Conservation (phyloP, 2,329 filamentous ascomycete genomes). For the Pseudocercospora macadamiae region DNA sequence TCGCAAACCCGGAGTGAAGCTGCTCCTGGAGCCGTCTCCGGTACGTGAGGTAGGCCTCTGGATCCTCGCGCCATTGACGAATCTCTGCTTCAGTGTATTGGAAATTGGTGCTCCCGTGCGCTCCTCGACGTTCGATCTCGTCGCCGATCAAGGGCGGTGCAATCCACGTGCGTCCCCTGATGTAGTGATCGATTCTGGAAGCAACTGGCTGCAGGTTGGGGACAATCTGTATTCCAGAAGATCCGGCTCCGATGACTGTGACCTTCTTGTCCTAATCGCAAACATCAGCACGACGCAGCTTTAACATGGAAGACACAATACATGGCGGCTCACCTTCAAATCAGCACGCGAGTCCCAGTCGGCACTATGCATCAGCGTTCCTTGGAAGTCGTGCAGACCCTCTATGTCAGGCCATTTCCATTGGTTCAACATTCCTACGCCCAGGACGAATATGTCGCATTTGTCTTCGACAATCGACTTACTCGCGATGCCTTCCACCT, state of each 20-base stretch:
- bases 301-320: no score
- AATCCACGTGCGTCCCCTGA: not conserved
- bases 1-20: no score
- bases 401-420: slow-evolving; percentile 36
- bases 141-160: no score
- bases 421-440: slow-evolving; percentile 17
- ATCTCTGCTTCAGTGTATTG: no score
- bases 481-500: slow-evolving; percentile 14
- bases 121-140: no score
- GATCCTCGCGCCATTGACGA: no score
- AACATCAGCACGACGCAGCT: no score
- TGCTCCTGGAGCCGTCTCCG: no score
- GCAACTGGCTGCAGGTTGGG: slow-evolving; percentile 42
- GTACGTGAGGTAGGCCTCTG: no score
- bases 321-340: no score
- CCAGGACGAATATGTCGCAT: slow-evolving; percentile 19
- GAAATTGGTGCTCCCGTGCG: no score
- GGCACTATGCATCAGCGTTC: slow-evolving; percentile 42
- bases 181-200: not conserved
- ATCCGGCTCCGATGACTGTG: slow-evolving; percentile 45
- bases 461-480: slow-evolving; percentile 8
- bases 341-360: slow-evolving; percentile 39
- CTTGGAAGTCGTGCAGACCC: slow-evolving; percentile 40
- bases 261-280: slow-evolving; percentile 41
- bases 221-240: slow-evolving; percentile 51